Base-by-base conservation (phyloP, 371 early-diverging fungal species). In the Syncephalastrum sp. region DNA sequence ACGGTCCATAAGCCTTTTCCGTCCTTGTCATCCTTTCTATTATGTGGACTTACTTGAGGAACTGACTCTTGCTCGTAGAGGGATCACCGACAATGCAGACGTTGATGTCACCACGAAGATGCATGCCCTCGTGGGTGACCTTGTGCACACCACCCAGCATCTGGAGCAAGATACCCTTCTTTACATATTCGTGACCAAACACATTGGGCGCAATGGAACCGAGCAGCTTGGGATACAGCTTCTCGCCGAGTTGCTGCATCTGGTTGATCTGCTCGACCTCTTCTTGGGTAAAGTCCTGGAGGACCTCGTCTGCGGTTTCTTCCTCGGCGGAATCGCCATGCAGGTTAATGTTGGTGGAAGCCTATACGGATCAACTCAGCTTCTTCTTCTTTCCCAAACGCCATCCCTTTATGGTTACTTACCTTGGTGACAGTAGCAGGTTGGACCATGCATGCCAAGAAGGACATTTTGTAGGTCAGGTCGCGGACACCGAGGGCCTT, bases 81-180 rank as follows among this genome's bases (percentile, higher is more conserved):
- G 99, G 99, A 68, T 99, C 99, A 43, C 99, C 99, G 15, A 99
- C 92, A 60, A 99, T 84, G 63, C 99, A 97, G 12, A 99, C 95
- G 67, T 99, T 99, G 52, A 99, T 94, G 72, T 99, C 99, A 57
- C 99, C 99, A 77, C 96, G 88, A 53, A 96, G 79, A 56, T 91
- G 79, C 75, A 97, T 98, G 10, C 97, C 97, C 74, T 99, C 99
- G 33, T 82, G 83, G 2, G 96, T 98, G 15, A 69, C 75, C 74
- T 98, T 98, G 70, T 95, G 95, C 6, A 98, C 98, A 64, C 99
- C 98, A 27, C 99, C 99, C 65, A 99, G 74, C 60, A 99, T 77
- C 75, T 97, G 96, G 59, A 99, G 79, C 54, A 99, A 72, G 42
- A 99, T 79, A 33, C 99, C 97, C 69, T 96, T 95, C 77, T 99